These are phyloP conservation scores for Lachancea sp. DNA, from an alignment of 805 yeast species.

Conservation along the genomic window DNA sequence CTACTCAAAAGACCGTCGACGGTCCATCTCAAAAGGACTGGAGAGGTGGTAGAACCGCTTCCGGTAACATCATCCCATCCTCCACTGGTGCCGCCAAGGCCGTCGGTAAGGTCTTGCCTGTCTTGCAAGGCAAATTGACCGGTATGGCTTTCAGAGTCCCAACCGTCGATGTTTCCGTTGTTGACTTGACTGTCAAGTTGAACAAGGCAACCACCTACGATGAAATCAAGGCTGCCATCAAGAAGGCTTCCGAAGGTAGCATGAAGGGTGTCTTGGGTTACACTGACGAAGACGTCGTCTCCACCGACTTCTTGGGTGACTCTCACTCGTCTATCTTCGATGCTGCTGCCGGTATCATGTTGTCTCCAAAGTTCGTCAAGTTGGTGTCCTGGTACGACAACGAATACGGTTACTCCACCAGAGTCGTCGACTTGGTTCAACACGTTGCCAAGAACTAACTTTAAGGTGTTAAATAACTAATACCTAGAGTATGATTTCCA, in stretches of 20 bases:
- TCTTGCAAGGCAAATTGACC: constrained; percentile 64
- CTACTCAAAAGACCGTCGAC: constrained; percentile 68
- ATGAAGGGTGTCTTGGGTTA: constrained; percentile 60
- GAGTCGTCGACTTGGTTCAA: constrained; percentile 67
- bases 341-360: constrained; percentile 63
- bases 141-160: constrained; percentile 73
- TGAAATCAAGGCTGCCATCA: constrained; percentile 53
- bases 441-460: constrained; percentile 46
- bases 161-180: constrained; percentile 66
- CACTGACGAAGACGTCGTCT: constrained; percentile 68
- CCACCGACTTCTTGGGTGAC: constrained; percentile 62
- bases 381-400: constrained; percentile 70
- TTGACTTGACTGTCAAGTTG: constrained; percentile 62
- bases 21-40: constrained; percentile 76
- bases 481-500: not conserved
- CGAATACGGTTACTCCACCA: constrained; percentile 35
- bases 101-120: constrained; percentile 68
- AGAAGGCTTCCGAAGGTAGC: constrained; percentile 53
- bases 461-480: no score
- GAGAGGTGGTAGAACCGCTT: constrained; percentile 78
- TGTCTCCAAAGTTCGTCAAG: constrained; percentile 65
- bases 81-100: constrained; percentile 76
- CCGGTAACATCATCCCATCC: constrained; percentile 69
- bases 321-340: constrained; percentile 61
- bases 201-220: constrained; percentile 53